Conservation (phyloP, 345 rosid species). For the Erodium maritimum region DNA sequence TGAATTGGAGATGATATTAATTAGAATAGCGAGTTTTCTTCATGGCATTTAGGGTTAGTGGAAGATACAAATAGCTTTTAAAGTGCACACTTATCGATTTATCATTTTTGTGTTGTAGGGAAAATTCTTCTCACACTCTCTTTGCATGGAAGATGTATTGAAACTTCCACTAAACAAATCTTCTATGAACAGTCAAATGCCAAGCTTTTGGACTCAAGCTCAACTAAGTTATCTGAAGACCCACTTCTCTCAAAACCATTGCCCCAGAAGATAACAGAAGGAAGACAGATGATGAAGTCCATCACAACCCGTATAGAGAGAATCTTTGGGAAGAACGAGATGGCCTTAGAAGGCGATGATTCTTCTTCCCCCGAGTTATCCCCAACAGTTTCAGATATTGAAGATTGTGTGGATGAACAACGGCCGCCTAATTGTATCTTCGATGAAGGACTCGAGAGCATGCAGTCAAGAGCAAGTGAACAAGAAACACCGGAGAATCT, state of each 20-base stretch:
- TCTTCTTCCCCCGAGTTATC: slow-evolving; percentile 27
- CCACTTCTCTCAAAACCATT: slow-evolving; percentile 11
- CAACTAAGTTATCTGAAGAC: slow-evolving; percentile 22
- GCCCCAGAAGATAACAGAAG: slow-evolving; percentile 32
- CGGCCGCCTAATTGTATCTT: slow-evolving; percentile 31
- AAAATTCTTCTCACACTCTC: slow-evolving; percentile 58
- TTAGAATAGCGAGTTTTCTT: no score
- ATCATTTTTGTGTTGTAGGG: slow-evolving; percentile 29
- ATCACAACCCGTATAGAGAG: slow-evolving; percentile 39
- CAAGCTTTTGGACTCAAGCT: slow-evolving; percentile 9
- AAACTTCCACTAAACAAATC: slow-evolving; percentile 15
- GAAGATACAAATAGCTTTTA: not conserved
- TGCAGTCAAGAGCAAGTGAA: slow-evolving; percentile 34
- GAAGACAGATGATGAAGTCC: slow-evolving; percentile 51
- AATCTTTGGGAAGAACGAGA: slow-evolving; percentile 49
- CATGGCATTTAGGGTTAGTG: no score
- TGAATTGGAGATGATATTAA: no score
- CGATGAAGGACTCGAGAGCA: slow-evolving; percentile 47
- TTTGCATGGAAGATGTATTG: slow-evolving; percentile 34
- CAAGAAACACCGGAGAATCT: slow-evolving; percentile 62
- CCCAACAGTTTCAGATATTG: slow-evolving; percentile 54
- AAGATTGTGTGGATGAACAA: slow-evolving; percentile 47
- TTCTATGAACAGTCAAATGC: slow-evolving; percentile 20
- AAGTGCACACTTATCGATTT: slow-evolving; percentile 1
- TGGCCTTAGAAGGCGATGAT: slow-evolving; percentile 25